Percentiles rank a stretch among this genome's conserved stretches.
phyloP scores from a whole-genome alignment of 495 filamentous ascomycete genomes.

The Rostrohypoxylon terebratum region DNA sequence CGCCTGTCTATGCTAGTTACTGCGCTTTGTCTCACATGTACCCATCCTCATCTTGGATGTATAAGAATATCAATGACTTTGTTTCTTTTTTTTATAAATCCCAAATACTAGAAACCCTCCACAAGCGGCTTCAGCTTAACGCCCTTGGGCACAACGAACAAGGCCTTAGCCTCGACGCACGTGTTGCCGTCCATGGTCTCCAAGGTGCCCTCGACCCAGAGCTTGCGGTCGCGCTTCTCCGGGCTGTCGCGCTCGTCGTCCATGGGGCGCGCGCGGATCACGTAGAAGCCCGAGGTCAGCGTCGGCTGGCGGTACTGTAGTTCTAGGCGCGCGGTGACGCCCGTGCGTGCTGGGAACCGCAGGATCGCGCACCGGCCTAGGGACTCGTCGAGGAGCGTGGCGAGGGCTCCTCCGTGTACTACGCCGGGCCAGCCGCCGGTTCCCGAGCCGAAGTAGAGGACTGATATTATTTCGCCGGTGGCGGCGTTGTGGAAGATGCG shows the following conservation, averaged over 20 bases:
- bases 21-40: not conserved
- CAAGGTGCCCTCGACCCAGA: slow-evolving; percentile 68
- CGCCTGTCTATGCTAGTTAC: slow-evolving; percentile 5
- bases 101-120: slow-evolving; percentile 53
- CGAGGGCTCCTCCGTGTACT: slow-evolving; percentile 80
- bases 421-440: slow-evolving; percentile 80
- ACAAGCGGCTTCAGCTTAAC: slow-evolving; percentile 60
- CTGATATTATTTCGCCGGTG: slow-evolving; percentile 57
- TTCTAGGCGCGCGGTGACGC: slow-evolving; percentile 73
- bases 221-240: slow-evolving; percentile 69
- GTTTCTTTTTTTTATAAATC: not conserved
- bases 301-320: slow-evolving; percentile 72
- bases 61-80: not conserved
- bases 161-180: slow-evolving; percentile 66
- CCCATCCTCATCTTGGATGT: not conserved
- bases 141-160: slow-evolving; percentile 73
- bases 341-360: slow-evolving; percentile 56
- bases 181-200: slow-evolving; percentile 64
- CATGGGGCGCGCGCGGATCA: slow-evolving; percentile 65
- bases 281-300: slow-evolving; percentile 70
- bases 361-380: slow-evolving; percentile 65
- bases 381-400: slow-evolving; percentile 77
- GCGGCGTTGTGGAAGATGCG: slow-evolving; percentile 57
- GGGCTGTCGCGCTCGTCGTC: slow-evolving; percentile 51
- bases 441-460: slow-evolving; percentile 73